A percentile compares a stretch with the other conserved stretches of the same genome.
Evolutionary conservation across 1,284 basidiomycete species (phyloP).

Genomic region (Ustilago curta): DNA sequence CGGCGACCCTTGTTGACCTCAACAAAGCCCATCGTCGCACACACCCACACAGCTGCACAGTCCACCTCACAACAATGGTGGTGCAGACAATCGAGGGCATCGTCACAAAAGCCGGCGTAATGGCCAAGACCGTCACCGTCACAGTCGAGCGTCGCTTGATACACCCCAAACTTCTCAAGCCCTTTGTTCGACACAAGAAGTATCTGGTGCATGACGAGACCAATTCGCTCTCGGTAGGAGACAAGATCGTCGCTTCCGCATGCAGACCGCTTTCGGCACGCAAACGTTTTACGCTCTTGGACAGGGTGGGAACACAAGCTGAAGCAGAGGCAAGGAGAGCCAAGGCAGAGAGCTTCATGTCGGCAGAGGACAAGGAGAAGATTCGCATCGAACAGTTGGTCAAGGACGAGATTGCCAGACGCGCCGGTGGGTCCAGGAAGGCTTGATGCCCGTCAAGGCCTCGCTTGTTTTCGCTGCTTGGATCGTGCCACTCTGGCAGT

Average conservation of each 20-base stretch:
- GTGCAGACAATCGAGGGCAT: slow-evolving; percentile 54
- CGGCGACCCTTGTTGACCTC: not conserved
- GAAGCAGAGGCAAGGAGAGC: slow-evolving; percentile 45
- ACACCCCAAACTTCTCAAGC: slow-evolving; percentile 64
- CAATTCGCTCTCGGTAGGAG: slow-evolving; percentile 57
- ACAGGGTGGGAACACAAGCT: slow-evolving; percentile 46
- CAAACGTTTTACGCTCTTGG: slow-evolving; percentile 58
- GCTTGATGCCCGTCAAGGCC: slow-evolving; percentile 8
- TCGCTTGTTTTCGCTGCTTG: no score
- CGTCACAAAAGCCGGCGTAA: slow-evolving; percentile 64
- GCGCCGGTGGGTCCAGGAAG: slow-evolving; percentile 19
- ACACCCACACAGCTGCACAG: not conserved
- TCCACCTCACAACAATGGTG: slow-evolving; percentile 20
- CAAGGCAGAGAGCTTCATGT: slow-evolving; percentile 49
- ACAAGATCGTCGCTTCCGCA: slow-evolving; percentile 61
- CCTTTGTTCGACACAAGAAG: slow-evolving; percentile 63
- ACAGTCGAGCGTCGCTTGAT: slow-evolving; percentile 58
- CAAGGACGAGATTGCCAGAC: slow-evolving; percentile 54
- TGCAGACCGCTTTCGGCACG: slow-evolving; percentile 64
- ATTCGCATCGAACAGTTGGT: slow-evolving; percentile 58
- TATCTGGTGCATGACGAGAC: slow-evolving; percentile 64
- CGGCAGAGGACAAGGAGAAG: slow-evolving; percentile 61
- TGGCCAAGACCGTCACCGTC: slow-evolving; percentile 67
- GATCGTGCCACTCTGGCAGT: no score
- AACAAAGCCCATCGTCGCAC: not conserved